phyloP scores from a whole-genome alignment of 257 asterid genomes.

The Solanum sejunctum region DNA sequence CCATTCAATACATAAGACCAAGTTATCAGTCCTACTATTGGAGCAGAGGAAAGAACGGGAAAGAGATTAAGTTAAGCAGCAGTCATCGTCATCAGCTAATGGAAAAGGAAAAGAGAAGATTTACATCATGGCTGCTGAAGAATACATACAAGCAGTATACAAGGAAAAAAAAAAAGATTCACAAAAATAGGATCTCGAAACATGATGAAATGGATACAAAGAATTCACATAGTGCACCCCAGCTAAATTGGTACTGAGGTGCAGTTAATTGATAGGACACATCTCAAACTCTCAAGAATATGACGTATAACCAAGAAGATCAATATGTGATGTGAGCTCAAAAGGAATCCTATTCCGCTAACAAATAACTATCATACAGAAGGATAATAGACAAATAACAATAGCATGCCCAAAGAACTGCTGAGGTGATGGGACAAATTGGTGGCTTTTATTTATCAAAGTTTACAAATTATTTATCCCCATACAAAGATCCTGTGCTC shows the following conservation, averaged over 20 bases:
- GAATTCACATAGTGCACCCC: background rate
- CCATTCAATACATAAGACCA: background rate
- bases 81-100: background rate
- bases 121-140: background rate
- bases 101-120: background rate
- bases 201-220: background rate
- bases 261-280: background rate
- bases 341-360: background rate
- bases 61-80: background rate
- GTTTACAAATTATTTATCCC: background rate
- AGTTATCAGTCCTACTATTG: background rate
- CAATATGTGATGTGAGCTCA: background rate
- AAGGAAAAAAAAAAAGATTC: background rate
- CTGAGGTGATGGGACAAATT: background rate
- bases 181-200: background rate
- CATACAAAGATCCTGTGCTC: background rate
- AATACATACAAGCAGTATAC: background rate
- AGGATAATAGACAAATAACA: background rate
- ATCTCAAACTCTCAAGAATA: background rate
- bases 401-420: background rate
- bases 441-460: background rate
- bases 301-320: background rate
- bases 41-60: background rate
- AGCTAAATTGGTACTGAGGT: background rate
- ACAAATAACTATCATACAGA: background rate